Conservation (phyloP, 2,329 filamentous ascomycete genomes). For the Colletotrichum scovillei region DNA sequence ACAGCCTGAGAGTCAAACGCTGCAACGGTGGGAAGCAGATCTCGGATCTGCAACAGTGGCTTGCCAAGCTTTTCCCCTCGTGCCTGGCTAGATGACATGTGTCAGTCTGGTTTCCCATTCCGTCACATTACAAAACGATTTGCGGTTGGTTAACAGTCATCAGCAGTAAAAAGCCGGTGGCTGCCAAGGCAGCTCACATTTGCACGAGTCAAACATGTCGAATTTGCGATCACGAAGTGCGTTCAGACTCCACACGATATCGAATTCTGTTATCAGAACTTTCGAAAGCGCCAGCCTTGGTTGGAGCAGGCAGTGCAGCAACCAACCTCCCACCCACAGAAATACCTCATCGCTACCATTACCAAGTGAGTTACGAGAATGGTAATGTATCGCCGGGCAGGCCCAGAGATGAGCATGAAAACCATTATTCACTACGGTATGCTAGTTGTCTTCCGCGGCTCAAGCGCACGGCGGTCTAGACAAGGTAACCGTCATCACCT, state of each 20-base stretch:
- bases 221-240: slow-evolving; percentile 24
- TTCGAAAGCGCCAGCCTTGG: background rate
- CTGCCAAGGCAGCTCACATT: slow-evolving; percentile 17
- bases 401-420: background rate
- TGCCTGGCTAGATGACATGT: background rate
- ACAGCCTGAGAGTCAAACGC: background rate
- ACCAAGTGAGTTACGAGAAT: background rate
- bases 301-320: background rate
- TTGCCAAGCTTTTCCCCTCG: slow-evolving; percentile 16
- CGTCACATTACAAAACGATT: background rate
- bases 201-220: slow-evolving; percentile 25
- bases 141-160: background rate
- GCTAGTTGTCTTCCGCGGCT: background rate
- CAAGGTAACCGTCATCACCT: slow-evolving; percentile 6
- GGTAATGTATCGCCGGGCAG: background rate
- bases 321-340: background rate
- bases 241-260: slow-evolving; percentile 13
- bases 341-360: slow-evolving; percentile 8
- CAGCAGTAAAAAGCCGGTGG: background rate
- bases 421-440: background rate
- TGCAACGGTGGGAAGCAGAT: slow-evolving; percentile 3
- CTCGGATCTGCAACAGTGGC: slow-evolving; percentile 5
- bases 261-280: background rate
- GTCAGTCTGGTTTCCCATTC: background rate
- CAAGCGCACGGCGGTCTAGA: background rate